Evolutionary conservation across 345 rosid genomes (phyloP).

Genomic region (Angophora floribunda): DNA sequence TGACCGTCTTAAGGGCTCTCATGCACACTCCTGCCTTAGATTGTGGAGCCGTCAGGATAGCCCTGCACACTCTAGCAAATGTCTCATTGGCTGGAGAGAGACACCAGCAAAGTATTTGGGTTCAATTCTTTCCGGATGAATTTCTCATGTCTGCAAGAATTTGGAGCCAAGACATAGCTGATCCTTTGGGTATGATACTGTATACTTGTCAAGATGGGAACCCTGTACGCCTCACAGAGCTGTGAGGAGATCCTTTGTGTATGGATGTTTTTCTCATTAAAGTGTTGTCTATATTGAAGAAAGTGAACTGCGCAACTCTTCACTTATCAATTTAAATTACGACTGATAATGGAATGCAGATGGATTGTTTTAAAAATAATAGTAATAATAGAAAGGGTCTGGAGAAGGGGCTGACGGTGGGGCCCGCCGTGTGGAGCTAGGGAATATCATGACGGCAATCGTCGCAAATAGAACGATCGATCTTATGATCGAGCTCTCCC

Average conservation of each 20-base stretch:
- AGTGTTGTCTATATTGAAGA: no score
- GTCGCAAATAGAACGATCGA: no score
- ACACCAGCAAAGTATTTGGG: conserved; percentile 42
- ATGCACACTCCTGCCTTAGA: conserved; percentile 10
- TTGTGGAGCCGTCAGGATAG: conserved; percentile 23
- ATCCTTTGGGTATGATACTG: conserved; percentile 66
- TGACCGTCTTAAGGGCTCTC: conserved; percentile 8
- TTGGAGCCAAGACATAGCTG: conserved; percentile 35
- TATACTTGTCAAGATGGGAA: conserved; percentile 53
- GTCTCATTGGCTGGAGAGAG: conserved; percentile 58
- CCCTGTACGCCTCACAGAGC: conserved; percentile 11
- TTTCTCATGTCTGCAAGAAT: conserved; percentile 31
- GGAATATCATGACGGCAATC: no score
- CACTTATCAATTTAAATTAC: no score
- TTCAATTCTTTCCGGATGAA: conserved; percentile 30
- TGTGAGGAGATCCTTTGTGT: conserved; percentile 22
- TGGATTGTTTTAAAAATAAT: no score
- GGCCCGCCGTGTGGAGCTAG: no score
- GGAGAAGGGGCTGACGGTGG: no score
- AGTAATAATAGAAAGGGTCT: no score
- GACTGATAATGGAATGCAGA: no score
- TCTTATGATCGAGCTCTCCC: no score
- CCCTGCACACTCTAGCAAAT: conserved; percentile 59
- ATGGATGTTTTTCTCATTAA: no score
- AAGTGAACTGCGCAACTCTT: no score